Evolutionary conservation across 345 rosid genomes (phyloP).

Genomic region (Gossypium arboreum): DNA sequence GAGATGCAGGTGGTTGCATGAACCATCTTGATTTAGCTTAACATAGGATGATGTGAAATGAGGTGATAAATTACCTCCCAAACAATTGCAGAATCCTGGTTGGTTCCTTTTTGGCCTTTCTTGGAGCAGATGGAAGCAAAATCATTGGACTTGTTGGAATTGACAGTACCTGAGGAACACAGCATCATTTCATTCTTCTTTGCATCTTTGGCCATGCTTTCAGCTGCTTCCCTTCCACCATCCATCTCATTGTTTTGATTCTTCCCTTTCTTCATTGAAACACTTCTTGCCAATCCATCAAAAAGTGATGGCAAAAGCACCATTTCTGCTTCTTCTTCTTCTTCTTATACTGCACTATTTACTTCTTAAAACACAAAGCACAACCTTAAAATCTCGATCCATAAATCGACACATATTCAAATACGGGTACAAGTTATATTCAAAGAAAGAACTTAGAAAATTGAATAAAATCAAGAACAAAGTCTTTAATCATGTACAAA

Average conservation of each 20-base stretch:
- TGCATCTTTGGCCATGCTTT: conserved; percentile 59
- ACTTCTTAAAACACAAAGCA: conserved; percentile 14
- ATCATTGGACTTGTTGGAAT: conserved; percentile 41
- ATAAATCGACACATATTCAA: neutral
- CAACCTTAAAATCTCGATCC: neutral
- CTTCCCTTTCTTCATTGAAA: conserved; percentile 56
- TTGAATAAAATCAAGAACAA: neutral
- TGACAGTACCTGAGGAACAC: conserved; percentile 52
- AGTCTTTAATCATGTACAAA: neutral
- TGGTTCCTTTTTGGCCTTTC: conserved; percentile 76
- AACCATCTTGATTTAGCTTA: neutral
- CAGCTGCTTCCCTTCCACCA: conserved; percentile 60
- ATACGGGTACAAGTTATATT: neutral
- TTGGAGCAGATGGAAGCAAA: conserved; percentile 66
- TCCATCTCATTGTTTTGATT: conserved; percentile 21
- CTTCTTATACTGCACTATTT: neutral
- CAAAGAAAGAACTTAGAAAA: too few species aligned
- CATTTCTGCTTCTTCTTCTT: conserved; percentile 26
- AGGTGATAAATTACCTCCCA: conserved; percentile 62
- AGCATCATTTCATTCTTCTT: conserved; percentile 57
- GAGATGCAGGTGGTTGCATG: neutral
- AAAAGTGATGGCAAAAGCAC: conserved; percentile 54
- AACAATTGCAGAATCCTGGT: conserved; percentile 71
- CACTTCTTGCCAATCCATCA: conserved; percentile 58
- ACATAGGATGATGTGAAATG: neutral